Evolutionary conservation across 805 yeast genomes (phyloP).

Genomic region (Kazachstania taianensis): DNA sequence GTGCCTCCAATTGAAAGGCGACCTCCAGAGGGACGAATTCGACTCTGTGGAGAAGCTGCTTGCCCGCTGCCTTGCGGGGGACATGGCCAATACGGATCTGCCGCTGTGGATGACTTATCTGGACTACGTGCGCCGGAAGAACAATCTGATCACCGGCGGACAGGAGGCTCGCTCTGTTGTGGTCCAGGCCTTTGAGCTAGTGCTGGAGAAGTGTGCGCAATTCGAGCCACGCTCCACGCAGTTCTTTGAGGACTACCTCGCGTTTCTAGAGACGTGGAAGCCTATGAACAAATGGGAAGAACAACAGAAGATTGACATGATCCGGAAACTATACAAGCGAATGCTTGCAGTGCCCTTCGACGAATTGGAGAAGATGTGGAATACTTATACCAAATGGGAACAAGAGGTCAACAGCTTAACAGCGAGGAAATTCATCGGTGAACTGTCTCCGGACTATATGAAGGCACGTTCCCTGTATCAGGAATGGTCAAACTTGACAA

Average conservation of each 20-base stretch:
- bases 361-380: conserved; percentile 72
- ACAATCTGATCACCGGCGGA: conserved; percentile 68
- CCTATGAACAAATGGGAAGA: conserved; percentile 77
- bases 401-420: conserved; percentile 61
- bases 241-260: conserved; percentile 78
- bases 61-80: conserved; percentile 46
- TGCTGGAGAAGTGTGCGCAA: conserved; percentile 64
- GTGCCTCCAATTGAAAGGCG: conserved; percentile 60
- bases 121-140: conserved; percentile 58
- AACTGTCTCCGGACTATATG: conserved; percentile 77
- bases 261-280: conserved; percentile 65
- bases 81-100: conserved; percentile 39
- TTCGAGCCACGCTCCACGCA: conserved; percentile 57
- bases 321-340: conserved; percentile 61
- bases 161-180: conserved; percentile 68
- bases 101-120: conserved; percentile 71
- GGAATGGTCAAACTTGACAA: conserved; percentile 55
- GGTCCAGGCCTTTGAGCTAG: conserved; percentile 75
- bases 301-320: conserved; percentile 67
- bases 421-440: conserved; percentile 77
- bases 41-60: conserved; percentile 57
- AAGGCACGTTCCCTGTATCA: conserved; percentile 67
- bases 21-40: conserved; percentile 54
- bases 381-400: conserved; percentile 73
- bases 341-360: conserved; percentile 68